Base-by-base conservation (phyloP, 2,329 filamentous ascomycete species). In the Ascochyta clinopodiicola region DNA sequence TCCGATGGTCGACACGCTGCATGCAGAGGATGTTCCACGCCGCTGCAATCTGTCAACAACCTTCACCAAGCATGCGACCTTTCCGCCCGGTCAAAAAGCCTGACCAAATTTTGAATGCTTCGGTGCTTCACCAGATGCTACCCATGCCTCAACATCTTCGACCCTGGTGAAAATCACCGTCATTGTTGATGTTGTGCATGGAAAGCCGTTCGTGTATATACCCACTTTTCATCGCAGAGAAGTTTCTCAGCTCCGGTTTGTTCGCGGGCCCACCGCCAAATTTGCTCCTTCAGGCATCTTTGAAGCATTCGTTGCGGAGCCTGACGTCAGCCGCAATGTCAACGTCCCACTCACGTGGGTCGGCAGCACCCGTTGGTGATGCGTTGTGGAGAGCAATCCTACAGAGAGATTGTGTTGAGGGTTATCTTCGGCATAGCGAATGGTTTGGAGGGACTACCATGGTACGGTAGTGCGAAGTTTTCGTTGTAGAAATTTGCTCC, bases 161-260 rank as follows among this genome's bases (percentile, higher is more conserved):
- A 38, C 13, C 50, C 44, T 38, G 29, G 51, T 42, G 35, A n/a
- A 45, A 32, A 15, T 35, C 24, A 39, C 47, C 53, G 54, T 57
- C 54, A 57, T 52, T 43, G 22, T 48, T 29, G 19, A 44, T 38
- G 54, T 40, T 32, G 38, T 52, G 35, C 54, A 52, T 47, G 48
- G 42, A 57, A 44, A 52, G 48, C 48, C 44, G 43, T 46, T 46
- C 13, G 5, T 10, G 32, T 24, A 44, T 43, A 27, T 21, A 17
- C 17, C 52, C 54, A 57, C 54, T 48, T 52, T 57, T 40, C 47
- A 47, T 51, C 47, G 47, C 47, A 57, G 39, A 51, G 48, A 48
- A 44, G 47, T 52, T 52, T 48, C 24, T 48, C 54, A 57, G 53
- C 47, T 56, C 54, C 54, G 54, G 48, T 44, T 57, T 52, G 43